Evolutionary conservation across 2,329 filamentous ascomycete genomes (phyloP), one percentile per base, ranked within the genome.

Genomic region (Furcasterigmium furcatum): DNA sequence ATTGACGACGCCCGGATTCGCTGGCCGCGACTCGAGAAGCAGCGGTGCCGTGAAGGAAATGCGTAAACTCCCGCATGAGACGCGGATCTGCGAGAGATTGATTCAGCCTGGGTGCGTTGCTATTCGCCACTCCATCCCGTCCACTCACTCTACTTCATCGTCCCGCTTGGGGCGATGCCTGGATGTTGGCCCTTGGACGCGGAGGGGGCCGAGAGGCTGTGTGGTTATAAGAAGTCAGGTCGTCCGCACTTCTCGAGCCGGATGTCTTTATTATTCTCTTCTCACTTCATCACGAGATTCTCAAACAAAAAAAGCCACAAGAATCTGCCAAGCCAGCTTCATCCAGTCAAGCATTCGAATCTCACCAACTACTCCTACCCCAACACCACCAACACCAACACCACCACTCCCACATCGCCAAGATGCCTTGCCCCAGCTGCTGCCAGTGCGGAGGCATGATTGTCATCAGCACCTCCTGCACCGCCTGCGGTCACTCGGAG

Each of bases 391-490:
- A 29, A 40, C 41, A 38, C 30, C 38, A 27, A 38, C 24, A 52
- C 38, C 40, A 42, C n/a, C 27, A 32, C 32, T 43, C 19, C 38
- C 44, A 38, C 35, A 20, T 18, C 51, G 50, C 38, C 56, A 60
- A 54, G 41, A 73, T 73, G 70, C 65, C 70, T 55, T 72, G 70
- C 54, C 70, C 72, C 55, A 74, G 75, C 64, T 79, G 76, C 71
- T 78, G 75, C 70, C 62, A 76, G 57, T 79, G 75, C 65, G 72
- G 72, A 55, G 64, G 68, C 63, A 74, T 78, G 64, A 76, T 79
- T 54, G 75, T 78, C 66, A 79, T 79, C 65, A 78, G 73, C 71
- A 74, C 65, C 59, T 71, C 66, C 43, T 79, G 75, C 68, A 66
- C 62, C 49, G 64, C 67, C 56, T 79, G 75, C 59, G 64, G 66